Percentiles rank a stretch among this genome's conserved stretches.
These are phyloP conservation scores for Kingdonia uniflora DNA, from an alignment of 164 flowering plant species.

Conservation along the genomic window DNA sequence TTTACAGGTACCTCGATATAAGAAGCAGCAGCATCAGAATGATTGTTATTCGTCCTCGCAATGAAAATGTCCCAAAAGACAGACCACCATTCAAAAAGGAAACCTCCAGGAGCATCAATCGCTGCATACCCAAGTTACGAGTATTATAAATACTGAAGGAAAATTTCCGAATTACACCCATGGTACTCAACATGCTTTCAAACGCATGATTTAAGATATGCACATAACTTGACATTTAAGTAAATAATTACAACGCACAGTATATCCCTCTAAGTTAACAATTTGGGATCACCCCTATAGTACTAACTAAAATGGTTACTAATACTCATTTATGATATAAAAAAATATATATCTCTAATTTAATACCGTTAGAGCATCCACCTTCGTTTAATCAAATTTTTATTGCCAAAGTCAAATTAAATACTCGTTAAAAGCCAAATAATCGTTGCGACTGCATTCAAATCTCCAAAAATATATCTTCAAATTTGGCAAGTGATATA, in stretches of 20 bases:
- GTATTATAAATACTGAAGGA: too few species aligned
- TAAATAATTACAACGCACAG: neutral
- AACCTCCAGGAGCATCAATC: conserved; percentile 91
- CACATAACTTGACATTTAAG: neutral
- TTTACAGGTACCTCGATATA: conserved; percentile 57
- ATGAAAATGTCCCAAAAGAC: conserved; percentile 90
- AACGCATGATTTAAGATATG: neutral
- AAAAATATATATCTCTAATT: too few species aligned
- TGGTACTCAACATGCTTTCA: neutral
- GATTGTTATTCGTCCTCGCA: conserved; percentile 79
- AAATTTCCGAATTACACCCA: neutral
- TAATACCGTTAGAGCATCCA: too few species aligned
- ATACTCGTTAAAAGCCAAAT: too few species aligned
- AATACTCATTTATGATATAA: too few species aligned
- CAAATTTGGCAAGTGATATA: too few species aligned
- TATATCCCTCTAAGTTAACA: neutral
- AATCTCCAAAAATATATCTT: too few species aligned
- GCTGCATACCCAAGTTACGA: conserved; percentile 33
- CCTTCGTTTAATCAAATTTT: too few species aligned
- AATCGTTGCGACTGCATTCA: too few species aligned
- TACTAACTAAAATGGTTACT: too few species aligned
- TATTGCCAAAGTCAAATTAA: too few species aligned
- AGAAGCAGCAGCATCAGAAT: conserved; percentile 79
- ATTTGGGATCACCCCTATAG: too few species aligned
- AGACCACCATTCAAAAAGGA: conserved; percentile 97